Evolutionary conservation across 805 yeast genomes (phyloP).

Genomic region (Yarrowia porcina): DNA sequence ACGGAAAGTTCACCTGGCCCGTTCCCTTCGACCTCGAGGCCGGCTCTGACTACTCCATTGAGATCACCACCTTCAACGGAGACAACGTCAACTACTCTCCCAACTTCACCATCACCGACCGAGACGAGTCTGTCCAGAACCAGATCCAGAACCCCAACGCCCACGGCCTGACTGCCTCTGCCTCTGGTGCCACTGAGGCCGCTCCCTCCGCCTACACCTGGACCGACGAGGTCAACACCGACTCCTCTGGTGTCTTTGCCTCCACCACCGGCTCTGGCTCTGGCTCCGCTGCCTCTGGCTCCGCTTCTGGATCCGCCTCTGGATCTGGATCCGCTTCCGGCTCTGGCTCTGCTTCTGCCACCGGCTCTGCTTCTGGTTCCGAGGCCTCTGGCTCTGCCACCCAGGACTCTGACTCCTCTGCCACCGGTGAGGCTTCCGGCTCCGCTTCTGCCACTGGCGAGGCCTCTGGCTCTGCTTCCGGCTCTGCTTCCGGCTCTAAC

Average conservation of each 20-base stretch:
- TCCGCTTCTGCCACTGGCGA: neutral
- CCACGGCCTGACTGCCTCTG: constrained; percentile 27
- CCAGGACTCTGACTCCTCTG: neutral
- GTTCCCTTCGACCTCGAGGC: constrained; percentile 12
- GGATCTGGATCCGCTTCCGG: neutral
- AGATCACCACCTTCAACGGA: constrained; percentile 25
- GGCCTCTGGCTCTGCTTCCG: neutral
- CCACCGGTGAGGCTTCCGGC: neutral
- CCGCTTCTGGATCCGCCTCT: neutral
- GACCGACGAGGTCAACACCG: constrained; percentile 18
- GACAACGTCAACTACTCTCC: constrained; percentile 24
- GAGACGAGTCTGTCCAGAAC: constrained; percentile 15
- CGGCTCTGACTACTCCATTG: constrained; percentile 21
- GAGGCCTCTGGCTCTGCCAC: neutral
- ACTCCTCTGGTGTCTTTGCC: constrained; percentile 5
- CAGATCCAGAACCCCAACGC: constrained; percentile 25
- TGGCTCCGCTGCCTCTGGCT: neutral
- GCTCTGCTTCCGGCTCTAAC: neutral
- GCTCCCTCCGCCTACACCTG: constrained; percentile 15
- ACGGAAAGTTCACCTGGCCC: constrained; percentile 23
- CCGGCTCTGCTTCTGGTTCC: neutral
- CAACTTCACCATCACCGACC: constrained; percentile 18
- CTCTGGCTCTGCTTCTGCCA: neutral
- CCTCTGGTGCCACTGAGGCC: constrained; percentile 15
- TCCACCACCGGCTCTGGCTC: neutral